A percentile compares a stretch with the other conserved stretches of the same genome.
phyloP scores from a whole-genome alignment of 345 rosid species.

The Dimocarpus longan region DNA sequence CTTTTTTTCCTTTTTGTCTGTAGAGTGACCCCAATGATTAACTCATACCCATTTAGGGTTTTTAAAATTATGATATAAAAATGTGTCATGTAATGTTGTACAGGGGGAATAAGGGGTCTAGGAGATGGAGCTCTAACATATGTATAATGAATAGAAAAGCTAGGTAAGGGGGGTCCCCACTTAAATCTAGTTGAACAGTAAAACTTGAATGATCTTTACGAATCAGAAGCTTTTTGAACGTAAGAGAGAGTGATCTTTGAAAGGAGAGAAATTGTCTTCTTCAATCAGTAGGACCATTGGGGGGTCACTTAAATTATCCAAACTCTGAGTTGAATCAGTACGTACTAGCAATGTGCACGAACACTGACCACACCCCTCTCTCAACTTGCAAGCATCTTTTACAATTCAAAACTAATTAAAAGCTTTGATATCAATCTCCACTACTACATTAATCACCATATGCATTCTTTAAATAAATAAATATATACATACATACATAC shows the following conservation, averaged over 20 bases:
- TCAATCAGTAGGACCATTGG: background rate
- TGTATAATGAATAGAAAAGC: background rate
- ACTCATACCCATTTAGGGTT: background rate
- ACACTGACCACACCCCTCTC: conserved; percentile 18
- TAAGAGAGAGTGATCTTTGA: background rate
- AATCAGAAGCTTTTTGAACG: background rate
- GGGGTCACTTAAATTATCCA: background rate
- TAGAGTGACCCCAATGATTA: background rate
- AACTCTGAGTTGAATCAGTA: conserved; percentile 14
- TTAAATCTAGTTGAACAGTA: background rate
- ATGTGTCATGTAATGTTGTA: background rate
- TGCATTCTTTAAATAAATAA: background rate
- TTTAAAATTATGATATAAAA: too few species aligned
- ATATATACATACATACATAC: too few species aligned
- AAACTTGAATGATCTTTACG: background rate
- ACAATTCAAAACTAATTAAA: background rate
- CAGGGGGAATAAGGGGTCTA: too few species aligned
- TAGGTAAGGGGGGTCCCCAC: background rate
- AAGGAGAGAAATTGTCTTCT: background rate
- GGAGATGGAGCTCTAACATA: too few species aligned
- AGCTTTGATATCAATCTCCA: background rate
- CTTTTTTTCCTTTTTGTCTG: too few species aligned
- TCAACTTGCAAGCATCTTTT: conserved; percentile 6
- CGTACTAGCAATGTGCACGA: conserved; percentile 16
- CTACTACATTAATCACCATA: background rate